A percentile compares a stretch with the other conserved stretches of the same genome.
phyloP scores from a whole-genome alignment of 1,284 basidiomycete genomes.

The Xerocomus tenax region DNA sequence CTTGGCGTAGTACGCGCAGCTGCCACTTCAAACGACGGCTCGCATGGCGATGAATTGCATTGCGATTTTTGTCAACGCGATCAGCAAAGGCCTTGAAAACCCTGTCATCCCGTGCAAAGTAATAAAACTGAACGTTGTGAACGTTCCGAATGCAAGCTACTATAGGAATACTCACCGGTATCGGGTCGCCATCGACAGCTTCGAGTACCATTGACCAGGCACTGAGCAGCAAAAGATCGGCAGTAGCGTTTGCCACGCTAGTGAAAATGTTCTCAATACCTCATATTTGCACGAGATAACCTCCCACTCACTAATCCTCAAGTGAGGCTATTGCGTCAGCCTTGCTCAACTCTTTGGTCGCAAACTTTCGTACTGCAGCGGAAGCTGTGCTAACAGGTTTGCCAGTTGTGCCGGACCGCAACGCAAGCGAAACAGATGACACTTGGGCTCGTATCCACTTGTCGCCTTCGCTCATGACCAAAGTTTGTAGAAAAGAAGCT shows the following conservation, averaged over 20 bases:
- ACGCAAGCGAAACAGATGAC: constrained; percentile 49
- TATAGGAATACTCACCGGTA: constrained; percentile 46
- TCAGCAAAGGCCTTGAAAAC: constrained; percentile 65
- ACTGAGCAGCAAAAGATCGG: constrained; percentile 63
- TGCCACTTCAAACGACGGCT: constrained; percentile 64
- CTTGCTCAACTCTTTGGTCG: constrained; percentile 67
- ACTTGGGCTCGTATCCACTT: constrained; percentile 64
- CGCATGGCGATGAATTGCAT: constrained; percentile 41
- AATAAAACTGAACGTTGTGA: constrained; percentile 48
- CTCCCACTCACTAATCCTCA: constrained; percentile 66
- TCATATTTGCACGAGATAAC: neutral
- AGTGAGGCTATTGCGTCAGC: constrained; percentile 66
- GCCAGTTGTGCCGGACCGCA: constrained; percentile 53
- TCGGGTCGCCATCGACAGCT: constrained; percentile 44
- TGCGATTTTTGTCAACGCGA: constrained; percentile 46
- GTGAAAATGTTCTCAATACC: neutral
- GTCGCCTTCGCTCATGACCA: constrained; percentile 82
- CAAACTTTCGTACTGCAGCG: constrained; percentile 61
- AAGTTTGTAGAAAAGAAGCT: constrained; percentile 73
- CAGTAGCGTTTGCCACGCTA: constrained; percentile 73
- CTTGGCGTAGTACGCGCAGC: constrained; percentile 49
- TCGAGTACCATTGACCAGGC: constrained; percentile 60
- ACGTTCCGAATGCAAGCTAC: neutral
- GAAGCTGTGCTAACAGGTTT: constrained; percentile 62
- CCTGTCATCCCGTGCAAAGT: constrained; percentile 74